phyloP scores from a whole-genome alignment of 2,329 filamentous ascomycete genomes.

The Stemphylium beticola region DNA sequence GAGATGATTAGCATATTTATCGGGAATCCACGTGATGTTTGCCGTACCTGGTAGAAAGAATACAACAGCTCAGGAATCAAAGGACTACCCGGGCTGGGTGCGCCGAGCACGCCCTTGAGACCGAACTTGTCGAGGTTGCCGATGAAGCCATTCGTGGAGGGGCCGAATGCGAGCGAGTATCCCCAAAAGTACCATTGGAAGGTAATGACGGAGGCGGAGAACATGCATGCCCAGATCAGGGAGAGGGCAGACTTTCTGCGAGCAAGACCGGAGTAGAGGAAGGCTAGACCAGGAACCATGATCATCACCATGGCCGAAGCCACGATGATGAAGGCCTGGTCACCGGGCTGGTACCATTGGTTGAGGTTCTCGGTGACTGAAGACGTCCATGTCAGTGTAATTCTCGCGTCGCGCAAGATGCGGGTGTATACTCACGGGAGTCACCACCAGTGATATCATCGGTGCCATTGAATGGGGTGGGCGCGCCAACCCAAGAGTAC shows the following conservation, averaged over 20 bases:
- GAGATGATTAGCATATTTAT: constrained; percentile 17
- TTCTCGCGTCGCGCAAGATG: constrained; percentile 1
- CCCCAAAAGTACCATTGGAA: constrained; percentile 99
- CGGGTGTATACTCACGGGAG: constrained; percentile 67
- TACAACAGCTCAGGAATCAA: constrained; percentile 89
- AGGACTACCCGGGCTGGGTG: constrained; percentile 86
- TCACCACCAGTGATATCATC: constrained; percentile 73
- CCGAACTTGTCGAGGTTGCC: constrained; percentile 90
- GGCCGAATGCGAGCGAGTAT: constrained; percentile 91
- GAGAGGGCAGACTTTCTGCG: constrained; percentile 96
- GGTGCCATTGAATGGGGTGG: constrained; percentile 58
- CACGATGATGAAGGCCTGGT: constrained; percentile 92
- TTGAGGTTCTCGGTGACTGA: constrained; percentile 85
- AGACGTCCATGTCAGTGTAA: constrained; percentile 17
- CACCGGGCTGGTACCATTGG: constrained; percentile 91
- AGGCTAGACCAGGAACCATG: constrained; percentile 96
- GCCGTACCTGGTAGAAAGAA: constrained; percentile 84
- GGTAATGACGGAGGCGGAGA: constrained; percentile 84
- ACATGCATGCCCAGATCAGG: constrained; percentile 97
- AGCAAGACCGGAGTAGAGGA: constrained; percentile 97
- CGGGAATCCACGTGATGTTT: neutral
- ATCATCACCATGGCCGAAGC: constrained; percentile 90
- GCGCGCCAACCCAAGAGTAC: constrained; percentile 56
- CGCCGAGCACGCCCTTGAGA: constrained; percentile 80
- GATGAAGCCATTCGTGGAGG: constrained; percentile 86